Evolutionary conservation across 345 rosid genomes (phyloP).

Genomic region (Eucalyptus curtisii): DNA sequence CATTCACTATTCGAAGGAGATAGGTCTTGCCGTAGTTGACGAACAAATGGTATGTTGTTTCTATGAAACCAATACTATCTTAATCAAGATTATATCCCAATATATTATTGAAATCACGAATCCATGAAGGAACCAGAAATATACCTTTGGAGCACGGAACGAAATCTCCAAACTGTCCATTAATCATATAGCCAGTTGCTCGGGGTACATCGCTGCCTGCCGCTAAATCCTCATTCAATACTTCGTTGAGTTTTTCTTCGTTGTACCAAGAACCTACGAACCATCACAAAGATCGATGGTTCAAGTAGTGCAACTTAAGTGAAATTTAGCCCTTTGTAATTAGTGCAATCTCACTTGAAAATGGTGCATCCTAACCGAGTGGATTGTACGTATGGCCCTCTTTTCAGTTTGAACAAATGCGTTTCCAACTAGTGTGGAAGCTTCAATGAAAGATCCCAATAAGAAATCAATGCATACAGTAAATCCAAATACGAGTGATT

Average conservation of each 20-base stretch:
- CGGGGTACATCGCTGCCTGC: not conserved
- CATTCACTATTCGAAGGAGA: slow-evolving; percentile 21
- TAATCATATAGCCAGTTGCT: slow-evolving; percentile 3
- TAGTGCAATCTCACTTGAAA: not conserved
- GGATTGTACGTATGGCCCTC: not conserved
- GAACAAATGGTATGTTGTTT: not conserved
- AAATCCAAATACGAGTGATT: not conserved
- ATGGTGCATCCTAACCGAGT: not conserved
- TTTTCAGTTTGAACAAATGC: not conserved
- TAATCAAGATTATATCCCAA: not conserved
- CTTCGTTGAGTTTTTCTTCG: not conserved
- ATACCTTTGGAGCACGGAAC: slow-evolving; percentile 1
- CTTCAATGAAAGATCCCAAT: not conserved
- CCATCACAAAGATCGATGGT: slow-evolving; percentile 19
- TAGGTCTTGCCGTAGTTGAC: slow-evolving; percentile 19
- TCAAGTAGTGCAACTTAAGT: not conserved
- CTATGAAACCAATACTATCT: not conserved
- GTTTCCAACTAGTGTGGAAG: not conserved
- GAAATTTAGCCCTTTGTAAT: not conserved
- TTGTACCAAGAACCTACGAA: slow-evolving; percentile 9
- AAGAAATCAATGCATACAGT: not conserved
- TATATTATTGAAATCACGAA: not conserved
- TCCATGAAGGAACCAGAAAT: not conserved
- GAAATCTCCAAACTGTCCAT: slow-evolving; percentile 19
- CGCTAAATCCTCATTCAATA: not conserved